Percentiles rank a stretch among this genome's conserved stretches.
Evolutionary conservation across 2,329 filamentous ascomycete genomes (phyloP).

Genomic region (Diplodia seriata): DNA sequence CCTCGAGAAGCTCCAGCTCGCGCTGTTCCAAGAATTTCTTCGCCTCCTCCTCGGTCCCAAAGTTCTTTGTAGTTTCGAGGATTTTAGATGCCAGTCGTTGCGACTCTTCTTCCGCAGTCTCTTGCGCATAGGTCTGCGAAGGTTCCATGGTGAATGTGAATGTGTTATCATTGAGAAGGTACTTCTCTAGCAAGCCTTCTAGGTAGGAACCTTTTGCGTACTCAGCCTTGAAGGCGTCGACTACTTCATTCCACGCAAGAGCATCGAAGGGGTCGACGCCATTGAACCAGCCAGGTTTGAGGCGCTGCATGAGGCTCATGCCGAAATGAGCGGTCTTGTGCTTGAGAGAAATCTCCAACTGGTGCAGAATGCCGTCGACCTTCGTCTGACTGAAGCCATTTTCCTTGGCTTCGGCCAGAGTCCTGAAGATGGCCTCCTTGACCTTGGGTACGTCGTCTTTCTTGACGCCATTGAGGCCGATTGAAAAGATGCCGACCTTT

Average conservation of each 20-base stretch:
- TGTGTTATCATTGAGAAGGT: constrained; percentile 84
- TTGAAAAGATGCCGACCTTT: constrained; percentile 81
- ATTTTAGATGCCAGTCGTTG: constrained; percentile 78
- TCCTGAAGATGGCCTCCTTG: constrained; percentile 74
- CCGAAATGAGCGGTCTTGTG: constrained; percentile 97
- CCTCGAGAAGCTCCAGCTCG: constrained; percentile 78
- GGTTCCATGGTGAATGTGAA: constrained; percentile 95
- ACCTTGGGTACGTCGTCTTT: constrained; percentile 79
- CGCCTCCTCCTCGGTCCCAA: constrained; percentile 74
- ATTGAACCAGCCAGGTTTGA: constrained; percentile 94
- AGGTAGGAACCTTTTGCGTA: constrained; percentile 81
- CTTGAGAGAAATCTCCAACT: constrained; percentile 89
- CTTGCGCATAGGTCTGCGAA: constrained; percentile 74
- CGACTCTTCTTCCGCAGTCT: constrained; percentile 78
- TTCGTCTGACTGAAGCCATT: constrained; percentile 89
- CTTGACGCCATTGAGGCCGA: constrained; percentile 89
- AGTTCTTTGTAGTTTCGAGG: constrained; percentile 68
- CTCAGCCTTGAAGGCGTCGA: constrained; percentile 79
- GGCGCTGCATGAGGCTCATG: constrained; percentile 84
- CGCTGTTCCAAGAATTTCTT: constrained; percentile 74
- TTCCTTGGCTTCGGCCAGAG: constrained; percentile 71
- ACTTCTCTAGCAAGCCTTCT: constrained; percentile 85
- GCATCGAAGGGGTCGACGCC: constrained; percentile 91
- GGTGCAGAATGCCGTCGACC: constrained; percentile 91
- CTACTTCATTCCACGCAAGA: constrained; percentile 88